These are phyloP conservation scores for Backusella tarrabulga DNA, from an alignment of 192 early-diverging fungal genomes.

Conservation along the genomic window DNA sequence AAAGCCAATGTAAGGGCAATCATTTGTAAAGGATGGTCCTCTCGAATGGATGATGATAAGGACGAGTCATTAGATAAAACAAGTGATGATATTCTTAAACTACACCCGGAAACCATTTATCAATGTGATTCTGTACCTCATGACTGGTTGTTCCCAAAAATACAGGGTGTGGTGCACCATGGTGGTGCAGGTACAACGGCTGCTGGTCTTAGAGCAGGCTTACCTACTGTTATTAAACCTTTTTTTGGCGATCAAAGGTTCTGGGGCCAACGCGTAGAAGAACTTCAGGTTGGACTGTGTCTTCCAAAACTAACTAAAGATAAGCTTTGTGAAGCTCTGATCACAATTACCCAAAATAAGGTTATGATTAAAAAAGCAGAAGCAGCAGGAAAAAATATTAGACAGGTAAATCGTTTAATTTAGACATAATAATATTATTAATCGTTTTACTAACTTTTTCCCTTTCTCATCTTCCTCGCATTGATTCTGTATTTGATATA, in stretches of 20 bases:
- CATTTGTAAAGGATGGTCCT: conserved; percentile 72
- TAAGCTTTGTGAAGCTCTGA: conserved; percentile 46
- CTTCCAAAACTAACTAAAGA: conserved; percentile 55
- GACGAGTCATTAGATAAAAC: not conserved
- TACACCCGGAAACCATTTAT: conserved; percentile 49
- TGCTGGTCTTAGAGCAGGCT: conserved; percentile 69
- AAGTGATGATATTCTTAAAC: conserved; percentile 22
- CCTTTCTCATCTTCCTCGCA: not conserved
- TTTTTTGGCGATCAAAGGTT: conserved; percentile 70
- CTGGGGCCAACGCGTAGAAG: conserved; percentile 64
- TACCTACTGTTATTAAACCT: conserved; percentile 69
- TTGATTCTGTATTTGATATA: not conserved
- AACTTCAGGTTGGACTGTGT: conserved; percentile 59
- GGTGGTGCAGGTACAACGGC: conserved; percentile 75
- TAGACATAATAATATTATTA: not conserved
- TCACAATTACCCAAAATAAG: conserved; percentile 48
- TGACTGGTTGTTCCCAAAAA: conserved; percentile 71
- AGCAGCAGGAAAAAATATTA: conserved; percentile 49
- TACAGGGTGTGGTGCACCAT: conserved; percentile 71
- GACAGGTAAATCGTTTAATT: conserved; percentile 20
- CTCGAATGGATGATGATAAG: conserved; percentile 36
- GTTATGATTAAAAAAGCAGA: conserved; percentile 50
- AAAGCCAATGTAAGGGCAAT: conserved; percentile 65
- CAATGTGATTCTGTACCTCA: conserved; percentile 66
- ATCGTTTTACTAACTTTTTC: not conserved